Conservation (phyloP, 768 basidiomycete species). For the Phlebiopsis flavidoalba region DNA sequence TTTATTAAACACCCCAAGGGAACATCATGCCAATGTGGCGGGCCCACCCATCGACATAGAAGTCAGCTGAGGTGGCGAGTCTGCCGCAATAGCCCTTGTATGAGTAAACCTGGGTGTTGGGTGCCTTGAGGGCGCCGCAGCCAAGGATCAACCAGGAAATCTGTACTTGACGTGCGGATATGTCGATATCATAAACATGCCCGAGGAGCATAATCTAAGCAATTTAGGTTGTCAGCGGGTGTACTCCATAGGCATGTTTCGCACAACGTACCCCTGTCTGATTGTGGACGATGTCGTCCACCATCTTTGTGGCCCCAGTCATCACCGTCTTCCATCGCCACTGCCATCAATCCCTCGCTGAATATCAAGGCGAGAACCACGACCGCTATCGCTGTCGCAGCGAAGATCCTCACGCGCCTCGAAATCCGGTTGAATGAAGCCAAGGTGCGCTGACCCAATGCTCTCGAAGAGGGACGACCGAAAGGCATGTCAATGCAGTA, state of each 20-base stretch:
- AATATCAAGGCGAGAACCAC: background rate
- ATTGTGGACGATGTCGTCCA: background rate
- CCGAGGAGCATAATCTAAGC: conserved; percentile 14
- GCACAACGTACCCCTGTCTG: conserved; percentile 1
- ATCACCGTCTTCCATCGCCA: background rate
- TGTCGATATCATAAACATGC: conserved; percentile 16
- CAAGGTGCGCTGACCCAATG: background rate
- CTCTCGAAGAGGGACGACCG: background rate
- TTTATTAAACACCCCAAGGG: background rate
- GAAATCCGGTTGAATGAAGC: background rate
- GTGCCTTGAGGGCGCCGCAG: conserved; percentile 9
- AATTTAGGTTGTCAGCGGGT: no score
- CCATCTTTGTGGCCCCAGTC: conserved; percentile 1
- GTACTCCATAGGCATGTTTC: no score
- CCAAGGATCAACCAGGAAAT: conserved; percentile 17
- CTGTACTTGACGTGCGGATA: conserved; percentile 7
- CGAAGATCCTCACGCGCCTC: background rate
- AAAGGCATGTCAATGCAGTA: background rate
- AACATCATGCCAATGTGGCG: background rate
- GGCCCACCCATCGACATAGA: conserved; percentile 15
- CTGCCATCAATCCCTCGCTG: conserved; percentile 6
- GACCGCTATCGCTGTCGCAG: background rate
- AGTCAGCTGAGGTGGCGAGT: conserved; percentile 5
- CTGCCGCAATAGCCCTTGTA: conserved; percentile 7
- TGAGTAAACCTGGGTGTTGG: background rate